A percentile compares a stretch with the other conserved stretches of the same genome.
phyloP scores from a whole-genome alignment of 495 filamentous ascomycete species.

The Tuber aestivum region DNA sequence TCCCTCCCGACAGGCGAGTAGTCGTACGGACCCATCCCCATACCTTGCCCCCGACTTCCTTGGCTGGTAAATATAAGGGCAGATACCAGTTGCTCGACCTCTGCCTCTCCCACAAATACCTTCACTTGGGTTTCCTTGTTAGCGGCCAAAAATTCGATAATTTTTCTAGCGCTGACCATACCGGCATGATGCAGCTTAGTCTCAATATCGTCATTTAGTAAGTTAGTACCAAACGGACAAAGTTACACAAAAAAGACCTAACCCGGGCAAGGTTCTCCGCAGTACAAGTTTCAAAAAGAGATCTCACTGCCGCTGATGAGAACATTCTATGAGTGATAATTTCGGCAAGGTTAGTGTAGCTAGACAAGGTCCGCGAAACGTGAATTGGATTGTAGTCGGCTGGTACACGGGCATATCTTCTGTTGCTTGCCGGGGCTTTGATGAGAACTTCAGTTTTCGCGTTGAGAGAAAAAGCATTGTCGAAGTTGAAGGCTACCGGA shows the following conservation, averaged over 20 bases:
- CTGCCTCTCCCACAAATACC: not conserved
- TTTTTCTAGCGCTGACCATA: too few species aligned
- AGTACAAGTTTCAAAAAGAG: constrained; percentile 56
- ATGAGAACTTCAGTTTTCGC: constrained; percentile 54
- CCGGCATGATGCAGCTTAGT: not conserved
- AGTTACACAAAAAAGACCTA: constrained; percentile 85
- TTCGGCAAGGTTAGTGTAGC: too few species aligned
- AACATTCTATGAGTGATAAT: too few species aligned
- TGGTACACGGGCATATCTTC: constrained; percentile 49
- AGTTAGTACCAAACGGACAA: constrained; percentile 85
- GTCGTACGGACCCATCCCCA: not conserved
- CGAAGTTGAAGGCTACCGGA: constrained; percentile 93
- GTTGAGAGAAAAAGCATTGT: constrained; percentile 90
- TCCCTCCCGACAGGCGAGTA: not conserved
- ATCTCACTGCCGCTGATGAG: too few species aligned
- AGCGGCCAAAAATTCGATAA: not conserved
- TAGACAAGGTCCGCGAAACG: too few species aligned
- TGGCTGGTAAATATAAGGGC: not conserved
- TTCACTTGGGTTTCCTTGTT: not conserved
- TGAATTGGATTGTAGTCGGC: constrained; percentile 67
- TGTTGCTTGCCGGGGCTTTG: too few species aligned
- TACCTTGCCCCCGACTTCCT: not conserved
- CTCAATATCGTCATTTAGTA: not conserved
- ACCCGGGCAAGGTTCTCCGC: constrained; percentile 97
- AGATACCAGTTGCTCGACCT: not conserved